Percentiles rank a stretch among this genome's conserved stretches.
These are phyloP conservation scores for Microdochium bolleyi DNA, from an alignment of 2,329 filamentous ascomycete genomes.

Conservation along the genomic window DNA sequence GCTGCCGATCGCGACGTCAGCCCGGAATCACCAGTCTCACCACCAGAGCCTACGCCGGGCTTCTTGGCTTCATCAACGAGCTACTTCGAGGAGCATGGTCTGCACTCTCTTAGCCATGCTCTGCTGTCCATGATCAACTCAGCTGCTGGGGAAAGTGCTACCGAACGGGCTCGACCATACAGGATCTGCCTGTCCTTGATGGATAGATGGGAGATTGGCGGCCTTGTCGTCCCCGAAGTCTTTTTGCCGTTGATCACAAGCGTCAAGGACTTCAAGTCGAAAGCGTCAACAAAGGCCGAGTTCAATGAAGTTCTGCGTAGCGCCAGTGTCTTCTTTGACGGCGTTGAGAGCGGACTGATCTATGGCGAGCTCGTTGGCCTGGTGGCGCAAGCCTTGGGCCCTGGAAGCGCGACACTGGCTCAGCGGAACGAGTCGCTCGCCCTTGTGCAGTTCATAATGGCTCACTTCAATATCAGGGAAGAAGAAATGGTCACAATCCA, in stretches of 20 bases:
- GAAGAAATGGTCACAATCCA: conserved; percentile 92
- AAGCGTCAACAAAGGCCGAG: conserved; percentile 56
- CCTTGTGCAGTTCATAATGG: conserved; percentile 73
- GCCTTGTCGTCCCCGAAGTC: conserved; percentile 76
- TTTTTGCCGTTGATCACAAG: conserved; percentile 82
- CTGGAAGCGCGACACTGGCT: conserved; percentile 30
- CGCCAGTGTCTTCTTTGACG: conserved; percentile 94
- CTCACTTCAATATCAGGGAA: conserved; percentile 86
- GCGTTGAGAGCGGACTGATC: conserved; percentile 88
- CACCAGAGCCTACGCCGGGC: conserved; percentile 32
- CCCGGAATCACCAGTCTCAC: conserved; percentile 34
- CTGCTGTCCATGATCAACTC: conserved; percentile 69
- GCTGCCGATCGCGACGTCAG: conserved; percentile 37
- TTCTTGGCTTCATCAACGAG: conserved; percentile 54
- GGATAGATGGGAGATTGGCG: conserved; percentile 97
- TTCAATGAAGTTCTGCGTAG: conserved; percentile 85
- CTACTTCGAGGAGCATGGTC: conserved; percentile 77
- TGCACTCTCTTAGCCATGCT: conserved; percentile 65
- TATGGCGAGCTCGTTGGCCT: conserved; percentile 75
- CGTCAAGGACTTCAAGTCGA: conserved; percentile 64
- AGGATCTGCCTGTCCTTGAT: conserved; percentile 90
- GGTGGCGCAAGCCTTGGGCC: conserved; percentile 50
- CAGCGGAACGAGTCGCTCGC: conserved; percentile 57
- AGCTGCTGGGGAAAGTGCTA: conserved; percentile 38
- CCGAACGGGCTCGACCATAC: conserved; percentile 75